Conservation (phyloP, 129 eudicot species). For the Tanacetum coccineum region DNA sequence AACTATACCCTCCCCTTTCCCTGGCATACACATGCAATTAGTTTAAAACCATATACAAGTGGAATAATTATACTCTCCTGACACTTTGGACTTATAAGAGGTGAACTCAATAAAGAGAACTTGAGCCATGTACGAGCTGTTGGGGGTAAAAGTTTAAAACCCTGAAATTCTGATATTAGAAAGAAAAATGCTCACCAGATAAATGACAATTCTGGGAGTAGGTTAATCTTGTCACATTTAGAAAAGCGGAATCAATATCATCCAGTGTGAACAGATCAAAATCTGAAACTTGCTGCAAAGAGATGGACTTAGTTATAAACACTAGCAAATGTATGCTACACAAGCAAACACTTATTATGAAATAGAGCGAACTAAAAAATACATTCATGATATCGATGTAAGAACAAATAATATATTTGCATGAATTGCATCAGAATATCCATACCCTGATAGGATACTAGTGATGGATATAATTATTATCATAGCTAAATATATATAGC, state of each 20-base stretch:
- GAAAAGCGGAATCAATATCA: constrained; percentile 93
- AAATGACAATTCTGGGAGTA: constrained; percentile 91
- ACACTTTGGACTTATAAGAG: not conserved
- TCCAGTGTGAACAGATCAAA: constrained; percentile 93
- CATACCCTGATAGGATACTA: not conserved
- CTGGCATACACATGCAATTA: constrained; percentile 27
- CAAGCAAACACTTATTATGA: not conserved
- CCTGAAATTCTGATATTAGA: not conserved
- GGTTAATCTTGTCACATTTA: constrained; percentile 75
- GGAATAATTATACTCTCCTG: not conserved
- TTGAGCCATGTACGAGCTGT: not conserved
- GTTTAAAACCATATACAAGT: not conserved
- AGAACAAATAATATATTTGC: not conserved
- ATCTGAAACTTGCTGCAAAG: constrained; percentile 89
- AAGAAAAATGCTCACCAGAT: constrained; percentile 53
- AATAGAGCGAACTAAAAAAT: not conserved
- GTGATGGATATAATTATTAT: not conserved
- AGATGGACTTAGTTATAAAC: constrained; percentile 15
- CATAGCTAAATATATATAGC: not conserved
- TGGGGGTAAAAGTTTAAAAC: not conserved
- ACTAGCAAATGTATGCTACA: constrained; percentile 7
- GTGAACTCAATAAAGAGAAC: not conserved
- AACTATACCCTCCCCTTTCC: constrained; percentile 97
- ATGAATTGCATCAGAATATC: not conserved
- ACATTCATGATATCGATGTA: not conserved